These are phyloP conservation scores for Dictyostelium capitatum DNA, from an alignment of 78 protist species.

Conservation along the genomic window DNA sequence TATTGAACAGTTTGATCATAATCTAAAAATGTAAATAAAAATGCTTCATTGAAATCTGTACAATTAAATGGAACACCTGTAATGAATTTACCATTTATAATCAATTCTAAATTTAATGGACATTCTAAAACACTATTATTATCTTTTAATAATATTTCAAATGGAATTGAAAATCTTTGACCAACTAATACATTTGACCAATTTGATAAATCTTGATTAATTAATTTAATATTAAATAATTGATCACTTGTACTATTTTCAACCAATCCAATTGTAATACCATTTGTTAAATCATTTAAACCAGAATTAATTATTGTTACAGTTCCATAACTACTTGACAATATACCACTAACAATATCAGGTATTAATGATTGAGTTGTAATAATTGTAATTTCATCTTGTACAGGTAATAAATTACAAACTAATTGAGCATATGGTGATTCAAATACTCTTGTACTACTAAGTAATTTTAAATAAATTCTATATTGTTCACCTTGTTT, in stretches of 20 bases:
- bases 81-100: neutral
- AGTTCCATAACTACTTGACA: constrained; percentile 19
- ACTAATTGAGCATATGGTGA: neutral
- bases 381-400: neutral
- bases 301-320: constrained; percentile 21
- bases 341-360: constrained; percentile 42
- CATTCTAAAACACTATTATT: neutral
- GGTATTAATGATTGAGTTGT: constrained; percentile 15
- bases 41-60: constrained; percentile 41
- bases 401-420: neutral
- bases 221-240: neutral
- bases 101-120: constrained; percentile 3
- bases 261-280: neutral
- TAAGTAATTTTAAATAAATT: constrained; percentile 3
- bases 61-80: constrained; percentile 31
- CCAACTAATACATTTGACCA: constrained; percentile 11
- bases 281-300: neutral
- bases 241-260: neutral
- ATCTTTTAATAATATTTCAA: neutral
- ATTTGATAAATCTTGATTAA: neutral
- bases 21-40: constrained; percentile 49
- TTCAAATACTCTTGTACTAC: constrained; percentile 27
- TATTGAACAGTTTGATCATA: constrained; percentile 71
- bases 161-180: constrained; percentile 32
- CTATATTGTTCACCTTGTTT: constrained; percentile 18